These are phyloP conservation scores for Podospora australis DNA, from an alignment of 495 filamentous ascomycete genomes.

Conservation along the genomic window DNA sequence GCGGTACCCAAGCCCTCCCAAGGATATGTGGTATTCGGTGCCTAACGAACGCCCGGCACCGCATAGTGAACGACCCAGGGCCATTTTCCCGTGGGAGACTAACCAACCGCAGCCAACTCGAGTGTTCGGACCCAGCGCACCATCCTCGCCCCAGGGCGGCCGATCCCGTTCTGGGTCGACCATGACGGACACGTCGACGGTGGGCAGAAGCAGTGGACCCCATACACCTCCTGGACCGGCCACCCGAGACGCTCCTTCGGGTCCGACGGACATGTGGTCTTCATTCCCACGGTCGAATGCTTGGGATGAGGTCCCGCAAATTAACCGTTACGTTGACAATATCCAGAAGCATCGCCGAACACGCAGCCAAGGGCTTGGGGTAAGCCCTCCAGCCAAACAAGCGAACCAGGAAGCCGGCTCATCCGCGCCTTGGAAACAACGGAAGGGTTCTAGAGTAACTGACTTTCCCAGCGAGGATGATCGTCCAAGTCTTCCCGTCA, in stretches of 20 bases:
- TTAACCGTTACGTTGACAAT: slow-evolving; percentile 69
- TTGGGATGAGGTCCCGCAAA: slow-evolving; percentile 82
- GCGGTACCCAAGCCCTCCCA: slow-evolving; percentile 74
- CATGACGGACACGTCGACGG: slow-evolving; percentile 29
- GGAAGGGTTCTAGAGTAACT: slow-evolving; percentile 48
- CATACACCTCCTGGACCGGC: slow-evolving; percentile 29
- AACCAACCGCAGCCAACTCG: slow-evolving; percentile 59
- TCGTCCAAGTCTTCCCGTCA: slow-evolving; percentile 84
- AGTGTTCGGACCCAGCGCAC: slow-evolving; percentile 63
- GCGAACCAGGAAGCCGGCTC: too few relatives aligned
- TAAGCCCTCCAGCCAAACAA: slow-evolving; percentile 15
- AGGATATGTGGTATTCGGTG: slow-evolving; percentile 76
- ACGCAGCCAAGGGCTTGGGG: slow-evolving; percentile 50
- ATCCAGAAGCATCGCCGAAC: slow-evolving; percentile 58
- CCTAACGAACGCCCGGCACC: slow-evolving; percentile 57
- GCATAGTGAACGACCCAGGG: slow-evolving; percentile 49
- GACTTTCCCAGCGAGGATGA: slow-evolving; percentile 83
- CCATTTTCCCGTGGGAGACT: slow-evolving; percentile 83
- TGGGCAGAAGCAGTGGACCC: slow-evolving; percentile 33
- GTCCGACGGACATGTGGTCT: slow-evolving; percentile 49
- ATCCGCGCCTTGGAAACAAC: slow-evolving; percentile 5
- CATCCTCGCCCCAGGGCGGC: background rate
- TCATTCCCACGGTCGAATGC: slow-evolving; percentile 65
- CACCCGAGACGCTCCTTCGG: slow-evolving; percentile 32
- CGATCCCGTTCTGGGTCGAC: slow-evolving; percentile 24